Base-by-base conservation (phyloP, 345 rosid genomes). In the Euphorbia peplus region DNA sequence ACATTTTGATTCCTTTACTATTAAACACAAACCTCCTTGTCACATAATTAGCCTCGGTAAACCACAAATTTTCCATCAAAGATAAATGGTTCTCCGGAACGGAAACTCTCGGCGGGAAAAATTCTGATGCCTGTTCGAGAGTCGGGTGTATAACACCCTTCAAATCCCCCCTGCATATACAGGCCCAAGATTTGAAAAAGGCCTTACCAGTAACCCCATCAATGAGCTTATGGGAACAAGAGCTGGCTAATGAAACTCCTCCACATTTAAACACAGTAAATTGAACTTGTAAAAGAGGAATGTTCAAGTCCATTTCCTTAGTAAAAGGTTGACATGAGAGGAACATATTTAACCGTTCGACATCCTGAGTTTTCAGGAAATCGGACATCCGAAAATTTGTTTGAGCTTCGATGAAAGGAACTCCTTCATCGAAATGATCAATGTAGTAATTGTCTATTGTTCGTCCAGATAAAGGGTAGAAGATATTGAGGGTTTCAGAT, bases 391-490 rank as follows among this genome's bases (percentile, higher is more conserved):
- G 22, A 28, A 59, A 46, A 15, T 59, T 51, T 0, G 59, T 54
- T 30, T 39, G 15, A n/a, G 67, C 73, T 48, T 47, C 67, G 8
- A 52, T 1, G 56, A 70, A 70, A 3, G 67, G 71, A 29, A 58
- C 61, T 0, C 75, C 79, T 64, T 70, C 62, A 5, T 50, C 2
- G 63, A 75, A 75, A 26, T 28, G 54, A 29, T 64, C 56, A 13
- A 75, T 66, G 4, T 35, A 29, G 65, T 46, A 59, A 22, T 75
- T 75, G 15, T 75, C 67, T 2, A 1, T 28, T 0, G 18, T 54
- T 26, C 74, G 58, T 26, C 79, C 79, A 4, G 71, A 48, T 3
- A 75, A 25, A 1, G 78, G 78, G 46, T 75, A 75, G 57, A 64
- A 70, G 26, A 75, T 8, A n/a, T 57, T 48, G 0, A 75, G 74